Evolutionary conservation across 306 rosid species (phyloP).

Genomic region (Cicer bijugum): DNA sequence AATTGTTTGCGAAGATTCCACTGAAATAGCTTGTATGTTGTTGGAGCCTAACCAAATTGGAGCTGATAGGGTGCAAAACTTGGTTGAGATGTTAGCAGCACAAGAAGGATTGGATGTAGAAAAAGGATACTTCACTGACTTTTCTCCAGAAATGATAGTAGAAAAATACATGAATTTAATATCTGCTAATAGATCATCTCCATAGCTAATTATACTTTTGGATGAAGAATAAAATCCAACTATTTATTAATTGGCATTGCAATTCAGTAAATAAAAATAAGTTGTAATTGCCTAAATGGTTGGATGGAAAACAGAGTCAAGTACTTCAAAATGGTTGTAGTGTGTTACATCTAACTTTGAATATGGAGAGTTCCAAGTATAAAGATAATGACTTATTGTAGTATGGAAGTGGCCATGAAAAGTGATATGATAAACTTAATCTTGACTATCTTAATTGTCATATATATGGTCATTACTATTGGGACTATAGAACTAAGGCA

Average conservation of each 20-base stretch:
- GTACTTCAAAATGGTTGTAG: constrained; percentile 38
- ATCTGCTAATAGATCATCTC: constrained; percentile 46
- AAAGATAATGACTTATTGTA: constrained; percentile 78
- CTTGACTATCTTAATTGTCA: no score
- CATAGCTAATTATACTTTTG: background rate
- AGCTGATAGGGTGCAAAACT: constrained; percentile 72
- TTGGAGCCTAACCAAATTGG: constrained; percentile 80
- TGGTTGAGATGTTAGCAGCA: constrained; percentile 70
- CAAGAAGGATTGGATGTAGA: constrained; percentile 81
- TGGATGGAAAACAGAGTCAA: constrained; percentile 18
- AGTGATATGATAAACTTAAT: no score
- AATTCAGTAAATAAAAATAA: constrained; percentile 19
- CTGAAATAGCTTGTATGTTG: constrained; percentile 81
- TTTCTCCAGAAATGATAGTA: constrained; percentile 69
- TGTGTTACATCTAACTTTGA: constrained; percentile 40
- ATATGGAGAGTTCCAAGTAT: constrained; percentile 81
- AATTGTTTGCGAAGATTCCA: constrained; percentile 63
- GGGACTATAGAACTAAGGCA: no score
- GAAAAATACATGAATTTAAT: constrained; percentile 59
- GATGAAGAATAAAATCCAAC: constrained; percentile 17
- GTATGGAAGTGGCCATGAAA: constrained; percentile 38
- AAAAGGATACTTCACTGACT: constrained; percentile 79
- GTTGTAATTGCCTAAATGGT: constrained; percentile 32
- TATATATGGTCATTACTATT: no score
- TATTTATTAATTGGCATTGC: constrained; percentile 22